Evolutionary conservation across 306 rosid species (phyloP), one percentile per base, ranked within the genome.

Genomic region (Malus orientalis): DNA sequence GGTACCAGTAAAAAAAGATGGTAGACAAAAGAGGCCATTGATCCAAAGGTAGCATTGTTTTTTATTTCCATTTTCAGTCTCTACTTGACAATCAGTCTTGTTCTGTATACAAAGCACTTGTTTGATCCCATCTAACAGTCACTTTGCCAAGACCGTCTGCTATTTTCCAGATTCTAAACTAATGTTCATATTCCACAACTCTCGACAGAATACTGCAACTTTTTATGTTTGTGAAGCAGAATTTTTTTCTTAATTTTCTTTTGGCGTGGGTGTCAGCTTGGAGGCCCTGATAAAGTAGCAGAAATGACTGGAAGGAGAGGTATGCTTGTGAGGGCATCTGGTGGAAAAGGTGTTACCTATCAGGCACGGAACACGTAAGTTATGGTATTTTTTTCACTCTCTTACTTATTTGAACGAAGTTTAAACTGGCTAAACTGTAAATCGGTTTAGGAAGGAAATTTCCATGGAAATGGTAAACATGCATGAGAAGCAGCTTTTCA

Each of bases 241-340:
- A 51, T 58, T 73, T 55, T 75, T 51, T 77, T 27, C 64, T 63
- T 60, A 51, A 5, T 51, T 49, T 14, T 51, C 55, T 51, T 6
- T 15, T 51, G 55, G 53, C 67, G 67, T 44, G 30, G 66, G 65
- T 14, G 38, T 76, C 91, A 95, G 99, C 89, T 95, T 60, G 97
- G 99, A 68, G 99, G 99, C 55, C 99, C 99, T 73, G 99, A 95
- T 61, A 95, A 90, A 70, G 97, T 95, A 67, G 93, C 97, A 61
- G 99, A 95, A 87, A 89, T 95, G 76, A 95, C 99, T 44, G 99
- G 99, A 85, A 92, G 99, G 87, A 91, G 99, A 81, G 99, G 99
- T 79, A 95, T 95, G 99, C 96, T 95, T 82, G 99, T 95, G 80
- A 89, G 99, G 84, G 92, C 93, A 47, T 63, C 99, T 81, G 80